Conservation (phyloP, 164 flowering plant genomes). For the Tinospora cordifolia region DNA sequence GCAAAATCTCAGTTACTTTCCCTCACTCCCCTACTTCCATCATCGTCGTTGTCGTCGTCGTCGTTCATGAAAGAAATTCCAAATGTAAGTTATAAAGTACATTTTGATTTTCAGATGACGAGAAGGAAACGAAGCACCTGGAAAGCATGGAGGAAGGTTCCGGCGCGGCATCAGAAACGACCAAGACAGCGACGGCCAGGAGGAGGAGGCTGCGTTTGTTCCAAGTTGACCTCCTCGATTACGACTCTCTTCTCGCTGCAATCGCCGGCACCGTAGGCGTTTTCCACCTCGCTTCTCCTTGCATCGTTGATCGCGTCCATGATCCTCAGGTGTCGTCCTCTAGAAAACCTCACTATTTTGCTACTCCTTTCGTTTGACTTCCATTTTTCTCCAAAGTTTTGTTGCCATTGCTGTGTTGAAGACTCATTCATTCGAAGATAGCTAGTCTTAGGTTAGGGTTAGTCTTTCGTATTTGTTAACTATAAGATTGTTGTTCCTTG, state of each 20-base stretch:
- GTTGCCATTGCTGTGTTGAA: too few species aligned
- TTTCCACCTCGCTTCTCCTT: conserved; percentile 90
- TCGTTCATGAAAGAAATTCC: too few species aligned
- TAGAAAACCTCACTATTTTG: too few species aligned
- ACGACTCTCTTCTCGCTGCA: conserved; percentile 59
- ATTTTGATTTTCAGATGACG: conserved; percentile 48
- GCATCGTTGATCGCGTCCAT: conserved; percentile 52
- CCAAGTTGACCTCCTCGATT: conserved; percentile 74
- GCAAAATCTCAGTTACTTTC: conserved; percentile 19
- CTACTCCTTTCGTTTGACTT: too few species aligned
- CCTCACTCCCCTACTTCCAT: background rate
- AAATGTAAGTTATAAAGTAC: too few species aligned
- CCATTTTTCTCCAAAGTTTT: too few species aligned
- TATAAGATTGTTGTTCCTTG: too few species aligned
- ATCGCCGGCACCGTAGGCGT: conserved; percentile 59
- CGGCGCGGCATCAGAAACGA: conserved; percentile 51
- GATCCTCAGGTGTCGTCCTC: conserved; percentile 94
- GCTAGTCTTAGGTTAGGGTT: too few species aligned
- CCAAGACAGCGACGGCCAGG: too few species aligned
- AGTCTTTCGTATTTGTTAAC: too few species aligned
- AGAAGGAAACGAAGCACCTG: conserved; percentile 75
- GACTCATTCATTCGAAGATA: too few species aligned
- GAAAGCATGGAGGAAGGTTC: conserved; percentile 52
- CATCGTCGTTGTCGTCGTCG: background rate
- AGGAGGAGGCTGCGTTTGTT: conserved; percentile 68